phyloP scores from a whole-genome alignment of 371 early-diverging fungal genomes.

The Vairimorpha ceranae region DNA sequence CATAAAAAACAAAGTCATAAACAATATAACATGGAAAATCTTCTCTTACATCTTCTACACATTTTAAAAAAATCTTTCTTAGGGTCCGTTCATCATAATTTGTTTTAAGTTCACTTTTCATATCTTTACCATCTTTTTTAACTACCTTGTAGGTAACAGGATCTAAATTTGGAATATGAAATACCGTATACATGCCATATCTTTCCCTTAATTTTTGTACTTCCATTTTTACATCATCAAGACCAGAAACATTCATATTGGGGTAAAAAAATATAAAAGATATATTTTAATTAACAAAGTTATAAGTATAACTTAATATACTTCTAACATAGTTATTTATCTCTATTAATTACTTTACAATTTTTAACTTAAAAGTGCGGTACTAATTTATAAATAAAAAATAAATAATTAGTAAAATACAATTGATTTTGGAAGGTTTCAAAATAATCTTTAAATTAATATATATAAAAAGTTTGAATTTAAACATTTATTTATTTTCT shows the following conservation, averaged over 20 bases:
- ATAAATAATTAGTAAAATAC: too few relatives aligned
- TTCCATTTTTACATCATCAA: constrained; percentile 18
- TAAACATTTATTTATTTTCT: too few relatives aligned
- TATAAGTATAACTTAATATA: too few relatives aligned
- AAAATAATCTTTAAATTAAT: too few relatives aligned
- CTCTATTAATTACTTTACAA: too few relatives aligned
- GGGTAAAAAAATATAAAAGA: constrained; percentile 1
- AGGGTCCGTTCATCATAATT: constrained; percentile 47
- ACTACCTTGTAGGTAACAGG: constrained; percentile 9
- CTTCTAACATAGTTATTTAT: too few relatives aligned
- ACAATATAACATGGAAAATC: constrained; percentile 50
- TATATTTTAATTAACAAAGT: too few relatives aligned
- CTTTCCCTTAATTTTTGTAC: constrained; percentile 13
- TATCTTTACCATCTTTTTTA: constrained; percentile 13
- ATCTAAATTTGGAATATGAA: constrained; percentile 7
- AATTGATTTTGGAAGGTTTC: too few relatives aligned
- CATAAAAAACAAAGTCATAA: constrained; percentile 58
- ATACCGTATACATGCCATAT: constrained; percentile 1
- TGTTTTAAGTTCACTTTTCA: constrained; percentile 7
- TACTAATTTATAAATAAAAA: too few relatives aligned
- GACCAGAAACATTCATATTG: constrained; percentile 11
- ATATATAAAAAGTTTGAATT: too few relatives aligned
- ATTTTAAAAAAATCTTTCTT: constrained; percentile 37
- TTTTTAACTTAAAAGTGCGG: too few relatives aligned
- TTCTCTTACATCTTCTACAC: constrained; percentile 32